Percentiles rank a stretch among this genome's conserved stretches.
These are phyloP conservation scores for Penicillium sp. DNA, from an alignment of 2,329 filamentous ascomycete species.

Conservation along the genomic window DNA sequence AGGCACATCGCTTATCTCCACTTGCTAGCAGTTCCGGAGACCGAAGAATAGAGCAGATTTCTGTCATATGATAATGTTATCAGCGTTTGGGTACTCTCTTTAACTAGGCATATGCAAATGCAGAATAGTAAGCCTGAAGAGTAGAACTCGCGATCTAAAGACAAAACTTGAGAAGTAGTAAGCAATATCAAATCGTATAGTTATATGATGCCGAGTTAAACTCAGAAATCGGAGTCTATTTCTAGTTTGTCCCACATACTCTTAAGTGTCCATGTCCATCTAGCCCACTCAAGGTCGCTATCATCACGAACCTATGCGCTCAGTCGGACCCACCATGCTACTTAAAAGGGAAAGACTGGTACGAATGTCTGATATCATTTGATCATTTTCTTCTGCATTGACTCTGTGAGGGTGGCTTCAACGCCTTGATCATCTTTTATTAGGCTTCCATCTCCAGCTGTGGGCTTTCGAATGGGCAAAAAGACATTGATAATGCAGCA, in stretches of 20 bases:
- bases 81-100: too few species aligned
- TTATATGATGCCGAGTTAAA: too few species aligned
- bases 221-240: too few species aligned
- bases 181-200: too few species aligned
- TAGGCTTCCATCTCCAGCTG: constrained; percentile 3
- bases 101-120: too few species aligned
- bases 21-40: too few species aligned
- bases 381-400: constrained; percentile 52
- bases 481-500: constrained; percentile 67
- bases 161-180: too few species aligned
- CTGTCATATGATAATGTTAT: too few species aligned
- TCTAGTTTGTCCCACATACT: constrained; percentile 13
- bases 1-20: too few species aligned
- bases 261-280: constrained; percentile 44
- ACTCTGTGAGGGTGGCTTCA: constrained; percentile 47
- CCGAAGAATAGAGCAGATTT: too few species aligned
- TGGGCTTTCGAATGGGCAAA: constrained; percentile 54
- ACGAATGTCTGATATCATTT: constrained; percentile 64
- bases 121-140: too few species aligned
- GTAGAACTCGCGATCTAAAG: too few species aligned
- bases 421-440: constrained; percentile 5
- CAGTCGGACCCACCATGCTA: constrained; percentile 62
- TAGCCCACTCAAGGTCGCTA: constrained; percentile 64
- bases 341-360: constrained; percentile 55
- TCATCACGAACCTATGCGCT: constrained; percentile 69